Evolutionary conservation across 257 asterid species (phyloP).

Genomic region (Verbena officinalis): DNA sequence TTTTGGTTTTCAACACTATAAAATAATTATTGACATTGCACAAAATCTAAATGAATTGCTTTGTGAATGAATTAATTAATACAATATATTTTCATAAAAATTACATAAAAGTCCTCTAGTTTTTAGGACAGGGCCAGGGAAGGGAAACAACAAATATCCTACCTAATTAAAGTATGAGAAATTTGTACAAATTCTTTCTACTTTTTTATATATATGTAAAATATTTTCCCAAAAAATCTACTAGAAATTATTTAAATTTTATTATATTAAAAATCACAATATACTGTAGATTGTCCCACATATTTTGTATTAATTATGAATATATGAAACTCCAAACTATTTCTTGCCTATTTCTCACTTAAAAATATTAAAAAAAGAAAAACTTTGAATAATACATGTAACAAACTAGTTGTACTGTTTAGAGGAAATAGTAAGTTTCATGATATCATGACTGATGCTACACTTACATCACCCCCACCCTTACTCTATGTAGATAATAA

Average conservation of each 20-base stretch:
- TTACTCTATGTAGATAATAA: too few relatives aligned
- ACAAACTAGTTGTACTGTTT: slow-evolving; percentile 36
- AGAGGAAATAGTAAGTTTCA: slow-evolving; percentile 30
- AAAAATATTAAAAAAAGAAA: not conserved
- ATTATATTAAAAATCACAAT: too few relatives aligned
- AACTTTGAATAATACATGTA: slow-evolving; percentile 17
- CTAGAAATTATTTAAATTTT: too few relatives aligned
- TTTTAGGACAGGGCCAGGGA: slow-evolving; percentile 10
- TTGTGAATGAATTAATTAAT: not conserved
- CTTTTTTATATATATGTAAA: not conserved
- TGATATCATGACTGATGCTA: slow-evolving; percentile 39
- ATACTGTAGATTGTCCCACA: too few relatives aligned
- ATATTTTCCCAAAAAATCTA: too few relatives aligned
- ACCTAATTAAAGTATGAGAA: not conserved
- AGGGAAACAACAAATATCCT: not conserved
- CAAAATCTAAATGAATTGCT: not conserved
- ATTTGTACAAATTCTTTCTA: not conserved
- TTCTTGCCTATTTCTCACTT: not conserved
- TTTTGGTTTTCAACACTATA: not conserved
- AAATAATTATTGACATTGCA: not conserved
- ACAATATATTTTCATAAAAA: too few relatives aligned
- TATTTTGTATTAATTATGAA: too few relatives aligned
- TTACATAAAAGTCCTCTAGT: slow-evolving; percentile 19
- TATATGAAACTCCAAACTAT: not conserved
- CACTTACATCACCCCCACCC: slow-evolving; percentile 32